Base-by-base conservation (phyloP, 257 asterid species). In the Primulina huaijiensis region DNA sequence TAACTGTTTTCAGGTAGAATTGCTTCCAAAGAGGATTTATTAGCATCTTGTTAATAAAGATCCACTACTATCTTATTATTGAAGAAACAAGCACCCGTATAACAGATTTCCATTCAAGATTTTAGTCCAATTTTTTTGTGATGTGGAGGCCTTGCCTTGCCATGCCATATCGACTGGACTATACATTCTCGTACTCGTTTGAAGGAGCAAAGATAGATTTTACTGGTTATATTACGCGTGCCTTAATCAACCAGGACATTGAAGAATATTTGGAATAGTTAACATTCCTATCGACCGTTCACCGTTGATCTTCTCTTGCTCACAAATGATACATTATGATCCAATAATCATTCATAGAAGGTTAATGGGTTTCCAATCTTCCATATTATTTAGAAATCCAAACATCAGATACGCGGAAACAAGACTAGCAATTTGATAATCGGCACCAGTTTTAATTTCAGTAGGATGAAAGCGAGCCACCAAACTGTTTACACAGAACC, bases 201-300 rank as follows among this genome's bases (percentile, higher is more conserved):
- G 57, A 50, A 50, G 57, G 21, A 50, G 57, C 20, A 16, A 33
- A 46, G 21, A 50, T 14, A 50, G 57, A 50, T 17, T 16, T 50
- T 50, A 50, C 57, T 50, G 57, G 21, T 17, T 16, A 1, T 50
- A 12, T 5, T 2, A 4, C 7, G 7, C 7, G 0, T 7, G 27
- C 66, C 35, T 55, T 9, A 8, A 63, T 53, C 20, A 52, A 29
- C 61, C 71, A 63, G 31, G 46, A 33, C 23, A 46, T 55, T 34
- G 57, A 57, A 62, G 62, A 55, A 72, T 37, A 21, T 17, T 31
- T 57, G 57, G 19, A 56, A 60, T 29, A 50, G n/a, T 17, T 60
- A 30, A 34, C 17, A 19, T 33, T 27, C 20, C 30, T 5, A 50
- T 31, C 14, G 38, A 73, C 25, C 25, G 21, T 68, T 43, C 19